Base-by-base conservation (phyloP, 345 rosid genomes). In the Eucalyptus caleyi region DNA sequence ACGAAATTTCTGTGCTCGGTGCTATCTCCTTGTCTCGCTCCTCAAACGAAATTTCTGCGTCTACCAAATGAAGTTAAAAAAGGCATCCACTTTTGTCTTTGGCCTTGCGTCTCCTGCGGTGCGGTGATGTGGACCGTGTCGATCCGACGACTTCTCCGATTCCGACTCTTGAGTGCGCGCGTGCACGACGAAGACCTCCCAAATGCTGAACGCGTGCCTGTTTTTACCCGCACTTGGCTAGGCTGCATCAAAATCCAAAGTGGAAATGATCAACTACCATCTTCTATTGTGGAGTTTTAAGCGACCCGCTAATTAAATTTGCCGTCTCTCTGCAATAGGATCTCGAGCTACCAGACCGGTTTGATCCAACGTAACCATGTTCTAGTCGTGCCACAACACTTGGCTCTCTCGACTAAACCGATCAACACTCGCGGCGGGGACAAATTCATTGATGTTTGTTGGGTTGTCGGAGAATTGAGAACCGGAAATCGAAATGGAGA, bases 371-470 rank as follows among this genome's bases (percentile, higher is more conserved):
- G n/a, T n/a, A n/a, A n/a, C n/a, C n/a, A n/a, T n/a, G n/a, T n/a
- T n/a, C n/a, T 53, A 19, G 56, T 53, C 1, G 10, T 0, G 56
- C 56, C 62, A 0, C 1, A 2, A 24, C 62, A 24, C 62, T 56
- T 56, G 62, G 62, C 30, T 56, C 62, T 56, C 62, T 56, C 12
- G 12, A 56, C 30, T 56, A 56, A 56, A 0, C 62, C 3, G 13
- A 56, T 23, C 62, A 21, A 56, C 27, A 56, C 62, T 23, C 30
- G 0, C 30, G 27, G 62, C 0, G 62, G 62, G 1, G 27, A 2
- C 12, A 0, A 23, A 56, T 56, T 56, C 13, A 23, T 56, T 56
- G 62, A 56, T 56, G 62, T 9, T 56, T 56, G 62, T 56, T 56
- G 62, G 30, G 62, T 56, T 56, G 62, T 56, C 13, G 24, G 59